Base-by-base conservation (phyloP, 2,329 filamentous ascomycete species). In the Chlorencoelia australis region DNA sequence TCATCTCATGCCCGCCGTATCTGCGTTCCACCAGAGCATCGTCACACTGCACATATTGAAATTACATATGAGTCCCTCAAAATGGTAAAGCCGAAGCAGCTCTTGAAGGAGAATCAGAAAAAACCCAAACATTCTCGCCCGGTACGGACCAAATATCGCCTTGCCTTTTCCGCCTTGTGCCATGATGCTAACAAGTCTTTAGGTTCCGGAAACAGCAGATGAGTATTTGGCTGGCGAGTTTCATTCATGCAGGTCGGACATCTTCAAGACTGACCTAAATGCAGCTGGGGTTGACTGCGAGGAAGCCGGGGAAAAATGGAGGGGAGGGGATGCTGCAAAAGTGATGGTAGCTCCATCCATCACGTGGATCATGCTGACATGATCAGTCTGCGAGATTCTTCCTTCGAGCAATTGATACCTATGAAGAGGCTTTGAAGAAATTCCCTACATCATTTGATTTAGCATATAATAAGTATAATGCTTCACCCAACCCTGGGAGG, bases 281-380 rank as follows among this genome's bases (percentile, higher is more conserved):
- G 24, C 37, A 68, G 73, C 69, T 16, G 80, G 78, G 8, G 79
- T 83, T 36, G 71, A 78, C 20, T 68, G 75, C 41, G 80, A 86
- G 59, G 76, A 82, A 56, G 75, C 75, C 4, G 80, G 77, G 5
- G 78, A 80, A 43, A 86, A 86, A 67, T 83, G 79, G 75, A 68
- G 79, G 33, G 78, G 71, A 24, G 81, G 80, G 15, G 80, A 86
- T 54, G 69, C 75, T 14, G 71, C 66, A 32, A 85, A 84, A 41
- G 54, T 53, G 39, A 37, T 40, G 31, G 24, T 19, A 20, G 13
- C 26, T 30, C 3, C 9, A 14, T 14, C 21, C 8, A 17, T 37
- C 29, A 41, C 32, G 16, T 35, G 34, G 16, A 32, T 30, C 32
- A 20, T 39, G 5, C 27, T 44, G 8, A 29, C 19, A 15, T 17